Base-by-base conservation (phyloP, 805 yeast species). In the Kuraishia molischiana region DNA sequence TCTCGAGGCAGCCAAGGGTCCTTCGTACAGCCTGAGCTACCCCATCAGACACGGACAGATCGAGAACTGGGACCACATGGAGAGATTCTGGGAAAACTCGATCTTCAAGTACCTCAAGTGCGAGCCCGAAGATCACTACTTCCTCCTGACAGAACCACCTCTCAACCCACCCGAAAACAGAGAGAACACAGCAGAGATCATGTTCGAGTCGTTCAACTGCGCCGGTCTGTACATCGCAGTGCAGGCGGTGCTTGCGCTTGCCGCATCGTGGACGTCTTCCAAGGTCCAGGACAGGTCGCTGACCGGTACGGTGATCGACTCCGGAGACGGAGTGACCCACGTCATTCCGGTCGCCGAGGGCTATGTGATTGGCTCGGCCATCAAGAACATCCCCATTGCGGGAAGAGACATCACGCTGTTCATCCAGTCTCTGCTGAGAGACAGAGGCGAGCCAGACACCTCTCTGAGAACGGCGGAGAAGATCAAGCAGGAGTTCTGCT, bases 31-130 rank as follows among this genome's bases (percentile, higher is more conserved):
- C 21, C 66, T 92, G 41, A 75, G 78, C 45, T 92, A 92, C 54
- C 98, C 98, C 15, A 87, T 92, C 43, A 82, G 87, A 60, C 98
- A 92, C 56, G 98, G 98, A 19, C 98, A 92, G 67, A 83, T 92
- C 45, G 98, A 92, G 61, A 86, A 92, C 60, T 92, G 98, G 98
- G 98, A 92, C 64, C 97, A 92, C 56, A 92, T 92, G 98, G 98
- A 92, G 62, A 74, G 98, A 57, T 90, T 87, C 61, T 92, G 98
- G 98, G 97, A 92, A 56, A 84, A 85, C 53, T 85, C 95, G 34
- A 89, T 92, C 53, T 92, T 92, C 69, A 90, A 92, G 64, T 92
- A 92, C 58, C 72, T 92, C 50, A 78, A 96, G 59, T 86, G 97
- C 58, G 98, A 92, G 63, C 99, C 99, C 13, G 99, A 92, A 60